Evolutionary conservation across 257 asterid species (phyloP).

Genomic region (Craterostigma plantagineum): DNA sequence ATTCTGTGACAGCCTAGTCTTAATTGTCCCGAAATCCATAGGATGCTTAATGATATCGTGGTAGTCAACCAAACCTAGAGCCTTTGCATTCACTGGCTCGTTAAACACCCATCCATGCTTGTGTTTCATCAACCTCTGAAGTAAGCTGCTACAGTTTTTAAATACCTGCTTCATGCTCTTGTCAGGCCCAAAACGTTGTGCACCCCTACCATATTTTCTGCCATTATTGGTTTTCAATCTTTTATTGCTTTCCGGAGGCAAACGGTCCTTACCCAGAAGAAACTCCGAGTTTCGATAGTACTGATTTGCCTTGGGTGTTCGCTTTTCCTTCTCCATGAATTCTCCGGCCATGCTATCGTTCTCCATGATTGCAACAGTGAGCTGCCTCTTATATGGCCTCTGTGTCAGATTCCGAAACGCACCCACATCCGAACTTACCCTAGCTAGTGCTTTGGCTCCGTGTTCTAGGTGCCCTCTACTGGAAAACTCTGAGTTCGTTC

Average conservation of each 20-base stretch:
- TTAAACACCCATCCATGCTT: constrained; percentile 52
- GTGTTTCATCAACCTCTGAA: constrained; percentile 55
- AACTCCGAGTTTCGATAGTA: constrained; percentile 42
- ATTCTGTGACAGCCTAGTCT: constrained; percentile 29
- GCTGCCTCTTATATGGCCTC: constrained; percentile 27
- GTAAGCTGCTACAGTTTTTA: constrained; percentile 33
- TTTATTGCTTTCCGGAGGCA: constrained; percentile 48
- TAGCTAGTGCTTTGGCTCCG: constrained; percentile 9
- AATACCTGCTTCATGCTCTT: constrained; percentile 25
- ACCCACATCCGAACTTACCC: constrained; percentile 19
- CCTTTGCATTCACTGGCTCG: constrained; percentile 39
- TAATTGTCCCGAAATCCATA: constrained; percentile 62
- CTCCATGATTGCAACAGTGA: constrained; percentile 28
- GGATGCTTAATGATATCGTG: constrained; percentile 39
- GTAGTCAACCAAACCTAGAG: constrained; percentile 37
- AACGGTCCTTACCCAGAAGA: constrained; percentile 45
- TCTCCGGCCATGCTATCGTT: constrained; percentile 18
- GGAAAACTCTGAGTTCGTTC: constrained; percentile 22
- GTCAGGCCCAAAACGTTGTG: constrained; percentile 15
- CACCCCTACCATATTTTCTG: constrained; percentile 15
- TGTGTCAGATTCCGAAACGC: constrained; percentile 15
- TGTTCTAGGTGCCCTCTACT: constrained; percentile 6
- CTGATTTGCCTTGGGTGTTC: constrained; percentile 60
- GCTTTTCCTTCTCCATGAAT: constrained; percentile 43
- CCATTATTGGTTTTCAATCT: constrained; percentile 29